A percentile compares a stretch with the other conserved stretches of the same genome.
These are phyloP conservation scores for Myrica gale DNA, from an alignment of 306 rosid species.

Conservation along the genomic window DNA sequence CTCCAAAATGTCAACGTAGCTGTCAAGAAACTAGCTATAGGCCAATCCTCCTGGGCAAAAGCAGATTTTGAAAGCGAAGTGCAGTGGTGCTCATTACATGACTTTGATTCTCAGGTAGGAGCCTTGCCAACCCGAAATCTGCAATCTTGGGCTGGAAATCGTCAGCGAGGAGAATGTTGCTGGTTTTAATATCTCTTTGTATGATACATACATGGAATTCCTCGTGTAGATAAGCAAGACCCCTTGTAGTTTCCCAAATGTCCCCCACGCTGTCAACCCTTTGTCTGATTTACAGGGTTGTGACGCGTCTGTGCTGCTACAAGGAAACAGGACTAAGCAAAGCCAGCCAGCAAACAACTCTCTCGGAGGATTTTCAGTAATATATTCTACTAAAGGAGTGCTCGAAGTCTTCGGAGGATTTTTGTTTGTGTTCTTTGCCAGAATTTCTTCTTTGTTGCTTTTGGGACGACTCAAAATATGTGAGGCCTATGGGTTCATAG, in stretches of 20 bases:
- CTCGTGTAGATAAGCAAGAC: conserved; percentile 66
- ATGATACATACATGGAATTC: conserved; percentile 71
- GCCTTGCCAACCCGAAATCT: conserved; percentile 77
- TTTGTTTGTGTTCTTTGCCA: neutral
- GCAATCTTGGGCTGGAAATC: conserved; percentile 61
- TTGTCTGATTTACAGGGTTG: conserved; percentile 58
- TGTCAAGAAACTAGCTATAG: no score
- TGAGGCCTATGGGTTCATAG: neutral
- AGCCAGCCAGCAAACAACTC: conserved; percentile 79
- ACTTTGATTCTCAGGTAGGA: conserved; percentile 53
- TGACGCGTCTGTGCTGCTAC: conserved; percentile 75
- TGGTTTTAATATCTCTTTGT: conserved; percentile 70
- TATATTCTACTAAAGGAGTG: conserved; percentile 69
- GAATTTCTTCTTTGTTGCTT: neutral
- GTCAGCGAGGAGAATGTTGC: conserved; percentile 64
- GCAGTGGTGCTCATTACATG: conserved; percentile 70
- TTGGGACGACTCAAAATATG: neutral
- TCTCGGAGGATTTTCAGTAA: conserved; percentile 72
- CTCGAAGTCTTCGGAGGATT: conserved; percentile 64
- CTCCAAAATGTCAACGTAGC: no score
- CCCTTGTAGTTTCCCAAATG: conserved; percentile 15
- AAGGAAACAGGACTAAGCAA: conserved; percentile 75
- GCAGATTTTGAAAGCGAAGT: no score
- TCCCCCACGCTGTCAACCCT: no score
- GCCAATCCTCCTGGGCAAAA: no score